Evolutionary conservation across 805 yeast species (phyloP), one percentile per base, ranked within the genome.

Genomic region (Metschnikowia cubensis): DNA sequence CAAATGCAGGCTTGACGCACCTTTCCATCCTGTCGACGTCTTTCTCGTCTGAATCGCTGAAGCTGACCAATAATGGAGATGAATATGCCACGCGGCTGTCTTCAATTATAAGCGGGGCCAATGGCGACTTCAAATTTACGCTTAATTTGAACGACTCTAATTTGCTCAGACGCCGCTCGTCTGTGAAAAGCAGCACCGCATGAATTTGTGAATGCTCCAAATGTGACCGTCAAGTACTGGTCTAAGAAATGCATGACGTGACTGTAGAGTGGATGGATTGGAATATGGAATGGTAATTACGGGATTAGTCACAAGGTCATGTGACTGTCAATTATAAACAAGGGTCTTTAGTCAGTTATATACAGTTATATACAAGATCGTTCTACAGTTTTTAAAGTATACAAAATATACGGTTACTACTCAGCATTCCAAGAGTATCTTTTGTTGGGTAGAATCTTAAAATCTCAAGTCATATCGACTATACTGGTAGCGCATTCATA

Each of bases 111-210:
- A 67, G 74, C 14, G 73, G 73, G 17, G 63, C 68, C 2, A 69
- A 64, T 44, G 75, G 74, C 4, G 75, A 70, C 46, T 69, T 63
- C 55, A 72, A 73, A 53, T 81, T 85, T 55, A 85, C 85, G 48
- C 70, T 85, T 51, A 81, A 79, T 52, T 64, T 85, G 59, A 82
- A 81, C 49, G 85, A 84, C 18, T 82, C 88, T 40, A 84, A 85
- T 32, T 65, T 85, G 52, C 67, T 85, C 35, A 78, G 82, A 42
- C 71, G 89, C 48, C 70, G 89, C 25, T 51, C 59, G 18, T 55
- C 59, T 8, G 55, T 52, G 21, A 57, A 53, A 44, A 53, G 59
- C 35, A 50, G 54, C 33, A 42, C 47, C 18, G 45, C 37, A 33
- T 45, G 35, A 41, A 10, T 17, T 11, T 11, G 14, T 14, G 11